Evolutionary conservation across 495 filamentous ascomycete species (phyloP).

Genomic region (Aspergillus nanangensis): DNA sequence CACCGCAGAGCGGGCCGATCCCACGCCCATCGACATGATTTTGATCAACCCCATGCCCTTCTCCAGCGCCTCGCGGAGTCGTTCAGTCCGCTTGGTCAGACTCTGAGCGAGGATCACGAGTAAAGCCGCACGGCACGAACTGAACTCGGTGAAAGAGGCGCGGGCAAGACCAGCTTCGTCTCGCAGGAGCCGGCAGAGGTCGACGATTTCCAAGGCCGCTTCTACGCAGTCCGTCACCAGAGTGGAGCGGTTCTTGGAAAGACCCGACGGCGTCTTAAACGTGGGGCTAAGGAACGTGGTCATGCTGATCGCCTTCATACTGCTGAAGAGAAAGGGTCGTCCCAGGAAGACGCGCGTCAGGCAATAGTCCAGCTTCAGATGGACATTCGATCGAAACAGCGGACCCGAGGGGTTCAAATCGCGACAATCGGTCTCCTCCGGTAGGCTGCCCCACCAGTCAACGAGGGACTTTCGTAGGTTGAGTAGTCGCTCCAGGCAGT

Average conservation of each 20-base stretch:
- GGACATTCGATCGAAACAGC: constrained; percentile 43
- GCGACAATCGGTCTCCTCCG: constrained; percentile 38
- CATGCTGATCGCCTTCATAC: constrained; percentile 28
- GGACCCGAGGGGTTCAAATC: constrained; percentile 36
- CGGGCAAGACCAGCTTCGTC: constrained; percentile 46
- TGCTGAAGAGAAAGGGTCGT: constrained; percentile 46
- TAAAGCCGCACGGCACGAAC: constrained; percentile 46
- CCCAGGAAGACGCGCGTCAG: constrained; percentile 45
- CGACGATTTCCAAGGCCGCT: constrained; percentile 45
- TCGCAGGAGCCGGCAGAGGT: constrained; percentile 42
- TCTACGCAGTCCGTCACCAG: constrained; percentile 46
- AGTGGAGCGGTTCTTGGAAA: constrained; percentile 36
- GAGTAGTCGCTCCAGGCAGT: constrained; percentile 40
- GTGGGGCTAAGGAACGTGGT: constrained; percentile 16
- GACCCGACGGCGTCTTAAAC: constrained; percentile 28
- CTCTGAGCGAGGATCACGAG: constrained; percentile 46
- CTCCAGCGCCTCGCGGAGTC: constrained; percentile 39
- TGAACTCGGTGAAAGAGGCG: constrained; percentile 49
- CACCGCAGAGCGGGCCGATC: constrained; percentile 45
- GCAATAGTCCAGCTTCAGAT: constrained; percentile 47
- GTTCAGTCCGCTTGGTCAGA: constrained; percentile 43
- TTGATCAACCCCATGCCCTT: constrained; percentile 47
- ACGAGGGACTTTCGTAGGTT: constrained; percentile 37
- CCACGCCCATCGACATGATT: constrained; percentile 48
- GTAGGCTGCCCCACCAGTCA: constrained; percentile 47